Conservation (phyloP, 2,329 filamentous ascomycete species). For the Gliomastix tumulicola region DNA sequence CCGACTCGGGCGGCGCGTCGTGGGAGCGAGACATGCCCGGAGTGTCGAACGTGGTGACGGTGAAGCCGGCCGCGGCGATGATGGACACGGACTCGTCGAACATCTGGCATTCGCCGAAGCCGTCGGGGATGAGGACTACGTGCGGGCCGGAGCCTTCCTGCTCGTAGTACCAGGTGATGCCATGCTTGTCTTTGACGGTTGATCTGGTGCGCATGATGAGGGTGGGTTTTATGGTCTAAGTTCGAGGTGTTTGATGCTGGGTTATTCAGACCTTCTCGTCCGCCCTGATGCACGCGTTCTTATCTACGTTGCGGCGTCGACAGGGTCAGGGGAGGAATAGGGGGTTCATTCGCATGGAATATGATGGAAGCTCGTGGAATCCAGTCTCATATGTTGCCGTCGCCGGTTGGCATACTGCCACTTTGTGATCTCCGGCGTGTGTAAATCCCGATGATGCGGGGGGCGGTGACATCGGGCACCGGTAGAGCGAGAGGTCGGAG, state of each 20-base stretch:
- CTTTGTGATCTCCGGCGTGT: too few species aligned
- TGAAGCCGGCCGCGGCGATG: conserved; percentile 2
- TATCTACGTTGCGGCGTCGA: too few species aligned
- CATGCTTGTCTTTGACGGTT: neutral
- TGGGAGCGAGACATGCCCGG: conserved; percentile 4
- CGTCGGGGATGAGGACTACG: conserved; percentile 1
- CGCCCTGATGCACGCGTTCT: too few species aligned
- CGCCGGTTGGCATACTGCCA: too few species aligned
- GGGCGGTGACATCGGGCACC: too few species aligned
- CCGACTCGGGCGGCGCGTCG: neutral
- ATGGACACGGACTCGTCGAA: neutral
- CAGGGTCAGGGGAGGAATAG: too few species aligned
- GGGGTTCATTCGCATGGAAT: too few species aligned
- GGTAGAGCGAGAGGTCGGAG: too few species aligned
- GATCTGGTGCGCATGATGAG: neutral
- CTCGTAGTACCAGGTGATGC: conserved; percentile 4
- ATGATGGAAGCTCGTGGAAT: too few species aligned
- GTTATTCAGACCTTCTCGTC: too few species aligned
- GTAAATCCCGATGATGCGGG: too few species aligned
- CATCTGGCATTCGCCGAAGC: conserved; percentile 2
- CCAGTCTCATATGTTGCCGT: too few species aligned
- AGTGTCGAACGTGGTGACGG: conserved; percentile 2
- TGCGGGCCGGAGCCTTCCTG: conserved; percentile 2
- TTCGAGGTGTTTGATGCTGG: neutral
- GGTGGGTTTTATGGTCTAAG: neutral